Conservation (phyloP, 2,329 filamentous ascomycete species). For the Aspergillus sp. region DNA sequence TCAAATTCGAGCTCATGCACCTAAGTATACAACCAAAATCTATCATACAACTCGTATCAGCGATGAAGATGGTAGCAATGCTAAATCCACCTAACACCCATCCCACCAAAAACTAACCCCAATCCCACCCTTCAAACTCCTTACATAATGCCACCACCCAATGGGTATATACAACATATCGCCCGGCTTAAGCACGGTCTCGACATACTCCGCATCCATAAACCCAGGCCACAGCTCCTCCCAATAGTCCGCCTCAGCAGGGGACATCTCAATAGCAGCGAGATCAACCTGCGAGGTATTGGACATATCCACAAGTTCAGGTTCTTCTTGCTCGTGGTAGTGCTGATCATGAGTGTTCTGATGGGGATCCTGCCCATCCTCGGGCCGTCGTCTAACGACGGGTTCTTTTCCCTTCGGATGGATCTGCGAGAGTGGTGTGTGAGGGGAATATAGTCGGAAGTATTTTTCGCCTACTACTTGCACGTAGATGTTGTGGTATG, state of each 20-base stretch:
- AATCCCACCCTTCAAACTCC: constrained; percentile 80
- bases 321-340: constrained; percentile 7
- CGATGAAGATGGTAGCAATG: too few relatives aligned
- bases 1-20: too few relatives aligned
- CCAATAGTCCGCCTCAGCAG: constrained; percentile 45
- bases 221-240: constrained; percentile 59
- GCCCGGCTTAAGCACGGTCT: constrained; percentile 75
- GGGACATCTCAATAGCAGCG: constrained; percentile 62
- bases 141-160: constrained; percentile 98
- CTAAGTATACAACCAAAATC: too few relatives aligned
- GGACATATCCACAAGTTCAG: constrained; percentile 71
- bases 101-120: constrained; percentile 99
- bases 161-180: constrained; percentile 87
- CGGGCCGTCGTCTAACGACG: constrained; percentile 30
- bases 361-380: constrained; percentile 1
- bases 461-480: constrained; percentile 93
- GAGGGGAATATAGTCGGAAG: constrained; percentile 79
- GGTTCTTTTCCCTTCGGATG: constrained; percentile 42
- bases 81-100: too few relatives aligned
- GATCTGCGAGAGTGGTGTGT: constrained; percentile 51
- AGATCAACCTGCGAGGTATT: constrained; percentile 85
- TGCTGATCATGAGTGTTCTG: neutral
- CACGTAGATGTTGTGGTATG: constrained; percentile 87
- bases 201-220: constrained; percentile 64
- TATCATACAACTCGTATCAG: too few relatives aligned